Base-by-base conservation (phyloP, 176 grass and related monocot species). In the Oryza longistaminata region DNA sequence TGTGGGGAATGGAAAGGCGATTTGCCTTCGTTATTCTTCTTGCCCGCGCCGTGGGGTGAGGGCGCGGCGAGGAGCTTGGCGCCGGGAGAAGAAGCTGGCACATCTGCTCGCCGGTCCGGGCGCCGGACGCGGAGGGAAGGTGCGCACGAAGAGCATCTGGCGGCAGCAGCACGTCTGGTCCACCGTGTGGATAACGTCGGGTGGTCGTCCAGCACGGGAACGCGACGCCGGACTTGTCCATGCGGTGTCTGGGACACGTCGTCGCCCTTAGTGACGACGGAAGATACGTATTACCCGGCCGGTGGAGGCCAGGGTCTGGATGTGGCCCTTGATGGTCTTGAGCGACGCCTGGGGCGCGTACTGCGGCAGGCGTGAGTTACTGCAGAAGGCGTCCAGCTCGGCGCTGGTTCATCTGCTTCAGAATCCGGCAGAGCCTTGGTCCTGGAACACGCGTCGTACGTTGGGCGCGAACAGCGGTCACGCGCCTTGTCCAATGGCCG, bases 331-430 rank as follows among this genome's bases (percentile, higher is more conserved):
- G 11, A 87, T 73, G 67, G 77, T 87, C 91, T 99, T 99, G 16
- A 99, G 96, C 31, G 96, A 92, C n/a, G 88, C 88, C 86, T 96
- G 96, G 48, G 96, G 96, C 65, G 68, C 88, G 91, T 99, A 99
- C 45, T 82, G 86, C 35, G 96, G 96, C 64, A 49, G 1, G 96
- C 96, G 82, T 99, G 96, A 90, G n/a, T n/a, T 94, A 99, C 91
- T 96, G 84, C 25, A 99, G 91, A 17, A 99, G n/a, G 79, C 35
- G 91, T 88, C 96, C 19, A 96, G 91, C 22, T 96, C 96, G 34
- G 91, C 91, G 80, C 90, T 86, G 34, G 91, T n/a, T 86, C 55
- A 99, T 84, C 70, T 90, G 82, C 24, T n/a, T 87, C 66, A 99
- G 90, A n/a, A 80, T 99, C 90, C 37, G 96, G 96, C 14, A 71